Evolutionary conservation across 1,284 basidiomycete species (phyloP), one percentile per base, ranked within the genome.

Genomic region (Papiliotrema laurentii): DNA sequence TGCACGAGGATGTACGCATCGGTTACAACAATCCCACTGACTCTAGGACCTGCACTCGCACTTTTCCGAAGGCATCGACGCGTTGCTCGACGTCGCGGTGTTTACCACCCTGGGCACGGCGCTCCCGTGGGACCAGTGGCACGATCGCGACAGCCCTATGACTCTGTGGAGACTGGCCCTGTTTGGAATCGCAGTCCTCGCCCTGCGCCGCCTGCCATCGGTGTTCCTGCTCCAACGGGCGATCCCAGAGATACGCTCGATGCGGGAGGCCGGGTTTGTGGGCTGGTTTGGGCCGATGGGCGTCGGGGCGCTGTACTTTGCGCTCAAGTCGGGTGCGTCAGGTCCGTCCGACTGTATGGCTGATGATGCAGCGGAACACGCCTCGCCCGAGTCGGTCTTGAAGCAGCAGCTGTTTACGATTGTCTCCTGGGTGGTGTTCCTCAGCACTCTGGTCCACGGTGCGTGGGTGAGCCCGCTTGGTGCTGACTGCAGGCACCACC

Each of bases 271-370:
- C 21, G 44, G 51, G 18, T 60, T 60, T 43, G 54, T 55, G 1
- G 59, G 59, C 4, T 58, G 56, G 53, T 60, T 60, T 43, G 59
- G 59, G 16, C 59, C 59, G n/a, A 54, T 60, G 59, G 59, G 59
- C 7, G 43, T 60, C 22, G 59, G 59, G 2, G 59, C 59, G 3
- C 40, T 60, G 5, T 60, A 60, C 42, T 60, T 58, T 30, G 54
- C 59, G 5, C 52, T 60, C 25, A 58, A 58, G 47, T 55, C 55
- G 9, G 50, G 53, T 54, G 26, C 42, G 53, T 48, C 2, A 6
- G 18, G 16, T 16, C 13, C 31, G 13, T 6, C 9, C 4, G 43
- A 43, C n/a, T 21, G n/a, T 6, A 26, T 11, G 10, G 40, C 31
- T 47, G 40, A 37, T 44, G 7, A 25, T 33, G 21, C 22, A 52